Base-by-base conservation (phyloP, 169 alveolate species). In the Eimeria sp. region DNA sequence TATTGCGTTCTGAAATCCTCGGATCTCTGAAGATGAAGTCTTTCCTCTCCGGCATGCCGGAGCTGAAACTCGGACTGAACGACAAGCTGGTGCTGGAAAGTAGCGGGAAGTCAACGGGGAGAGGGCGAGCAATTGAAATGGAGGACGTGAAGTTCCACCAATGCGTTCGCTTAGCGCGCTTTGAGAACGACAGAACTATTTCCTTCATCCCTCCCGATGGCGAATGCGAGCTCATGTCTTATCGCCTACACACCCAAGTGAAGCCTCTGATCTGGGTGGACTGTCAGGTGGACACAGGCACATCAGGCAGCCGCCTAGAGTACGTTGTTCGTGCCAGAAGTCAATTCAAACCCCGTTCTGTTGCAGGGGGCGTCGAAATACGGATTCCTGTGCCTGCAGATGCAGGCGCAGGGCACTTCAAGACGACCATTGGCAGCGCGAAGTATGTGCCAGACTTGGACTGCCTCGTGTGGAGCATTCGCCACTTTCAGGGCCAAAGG, bases 141-240 rank as follows among this genome's bases (percentile, higher is more conserved):
- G 99, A 99, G 96, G 99, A 99, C 96, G 99, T 99, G 73, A 99
- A 99, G 97, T 99, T 99, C 98, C 99, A 99, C 95, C 99, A 99
- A 94, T 99, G 98, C 91, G 98, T 98, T 65, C 97, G 97, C 58
- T 97, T 98, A 30, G 98, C 99, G 14, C 98, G 99, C 88, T 99
- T 99, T 95, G 99, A 99, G 97, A 97, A 98, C 89, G 99, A 99
- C 95, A 98, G 99, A 94, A 98, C 99, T 34, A 99, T 99, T 58
- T 98, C 99, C 83, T 99, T 99, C 97, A 99, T 99, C 49, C 99
- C 99, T 13, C 99, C 99, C 25, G 99, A 99, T 97, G 99, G 99
- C 20, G 99, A 99, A 96, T 99, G 99, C 97, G 99, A 99, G 97
- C 98, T 99, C 51, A 99, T 99, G 99, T 98, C 99, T 27, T 99